Evolutionary conservation across 2,329 filamentous ascomycete genomes (phyloP).

Genomic region (Fusarium phyllophilum): DNA sequence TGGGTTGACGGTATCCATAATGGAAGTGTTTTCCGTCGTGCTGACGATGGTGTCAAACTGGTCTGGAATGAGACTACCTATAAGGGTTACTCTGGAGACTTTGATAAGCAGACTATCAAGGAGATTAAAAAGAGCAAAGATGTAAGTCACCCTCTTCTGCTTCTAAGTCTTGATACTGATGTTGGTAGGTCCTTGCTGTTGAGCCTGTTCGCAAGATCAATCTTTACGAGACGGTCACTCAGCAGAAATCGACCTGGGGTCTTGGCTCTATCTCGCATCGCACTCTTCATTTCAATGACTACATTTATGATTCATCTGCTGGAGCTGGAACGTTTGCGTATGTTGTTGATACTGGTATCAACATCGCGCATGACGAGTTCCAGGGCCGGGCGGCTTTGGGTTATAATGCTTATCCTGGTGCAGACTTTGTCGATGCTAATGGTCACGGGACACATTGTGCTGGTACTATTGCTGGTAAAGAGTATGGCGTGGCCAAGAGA

Average conservation of each 20-base stretch:
- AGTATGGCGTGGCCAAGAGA: constrained; percentile 59
- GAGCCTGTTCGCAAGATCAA: constrained; percentile 47
- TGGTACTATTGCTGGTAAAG: constrained; percentile 56
- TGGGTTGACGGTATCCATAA: constrained; percentile 49
- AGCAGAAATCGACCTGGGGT: constrained; percentile 55
- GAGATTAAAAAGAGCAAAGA: constrained; percentile 52
- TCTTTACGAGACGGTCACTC: constrained; percentile 47
- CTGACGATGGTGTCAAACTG: constrained; percentile 47
- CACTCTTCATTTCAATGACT: constrained; percentile 47
- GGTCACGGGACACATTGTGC: constrained; percentile 62
- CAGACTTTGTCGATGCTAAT: constrained; percentile 48
- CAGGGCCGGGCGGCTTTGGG: constrained; percentile 54
- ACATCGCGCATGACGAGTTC: constrained; percentile 57
- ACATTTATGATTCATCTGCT: constrained; percentile 55
- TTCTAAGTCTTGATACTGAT: background rate
- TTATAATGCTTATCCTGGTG: constrained; percentile 49
- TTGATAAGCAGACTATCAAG: constrained; percentile 55
- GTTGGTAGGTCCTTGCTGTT: constrained; percentile 46
- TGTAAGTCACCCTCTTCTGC: constrained; percentile 43
- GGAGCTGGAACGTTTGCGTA: constrained; percentile 59
- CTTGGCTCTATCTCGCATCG: constrained; percentile 57
- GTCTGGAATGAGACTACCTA: constrained; percentile 47
- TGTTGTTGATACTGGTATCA: constrained; percentile 66
- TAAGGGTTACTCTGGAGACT: constrained; percentile 56
- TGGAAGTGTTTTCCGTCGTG: constrained; percentile 48